phyloP scores from a whole-genome alignment of 2,329 filamentous ascomycete genomes.

The Cercospora brassicicola region DNA sequence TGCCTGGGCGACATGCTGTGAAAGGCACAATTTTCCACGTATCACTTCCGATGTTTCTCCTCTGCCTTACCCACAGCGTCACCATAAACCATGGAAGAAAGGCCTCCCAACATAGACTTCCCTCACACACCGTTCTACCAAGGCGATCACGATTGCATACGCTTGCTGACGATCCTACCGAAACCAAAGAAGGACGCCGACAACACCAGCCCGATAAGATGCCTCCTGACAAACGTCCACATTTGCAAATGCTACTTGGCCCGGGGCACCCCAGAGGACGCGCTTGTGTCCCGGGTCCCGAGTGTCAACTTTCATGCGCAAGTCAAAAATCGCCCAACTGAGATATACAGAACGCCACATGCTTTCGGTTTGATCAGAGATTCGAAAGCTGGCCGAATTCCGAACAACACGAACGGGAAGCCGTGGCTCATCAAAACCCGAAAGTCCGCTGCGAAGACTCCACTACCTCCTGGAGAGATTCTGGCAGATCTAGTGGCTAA shows the following conservation, averaged over 20 bases:
- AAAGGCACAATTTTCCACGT: neutral
- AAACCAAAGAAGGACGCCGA: neutral
- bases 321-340: neutral
- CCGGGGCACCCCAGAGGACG: neutral
- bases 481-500: neutral
- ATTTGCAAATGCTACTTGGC: neutral
- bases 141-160: neutral
- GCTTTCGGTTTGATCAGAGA: neutral
- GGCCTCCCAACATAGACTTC: neutral
- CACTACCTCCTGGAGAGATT: neutral
- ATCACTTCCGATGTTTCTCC: neutral
- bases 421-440: neutral
- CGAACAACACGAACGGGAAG: neutral
- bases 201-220: neutral
- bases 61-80: no score
- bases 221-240: neutral
- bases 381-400: neutral
- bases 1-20: neutral
- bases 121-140: neutral
- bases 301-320: neutral
- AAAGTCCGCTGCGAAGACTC: neutral
- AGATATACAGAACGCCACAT: neutral
- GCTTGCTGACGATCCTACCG: neutral
- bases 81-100: neutral
- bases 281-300: neutral